Base-by-base conservation (phyloP, 2,329 filamentous ascomycete species). In the Venturiaceae sp. region DNA sequence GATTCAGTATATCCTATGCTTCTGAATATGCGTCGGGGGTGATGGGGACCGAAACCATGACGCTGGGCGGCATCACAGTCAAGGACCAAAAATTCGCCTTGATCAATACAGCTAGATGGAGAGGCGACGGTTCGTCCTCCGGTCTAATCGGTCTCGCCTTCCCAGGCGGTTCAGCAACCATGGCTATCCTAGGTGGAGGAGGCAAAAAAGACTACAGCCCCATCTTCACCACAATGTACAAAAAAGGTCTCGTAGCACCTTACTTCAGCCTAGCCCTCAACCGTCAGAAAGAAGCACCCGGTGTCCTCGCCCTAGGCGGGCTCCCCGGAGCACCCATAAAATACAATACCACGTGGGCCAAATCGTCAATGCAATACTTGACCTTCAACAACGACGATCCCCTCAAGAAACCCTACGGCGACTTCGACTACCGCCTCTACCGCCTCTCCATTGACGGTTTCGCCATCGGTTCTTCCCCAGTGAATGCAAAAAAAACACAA, bases 71-170 rank as follows among this genome's bases (percentile, higher is more conserved):
- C 32, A 55, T 61, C 32, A 59, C 56, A 3, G 57, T 47, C 21
- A 21, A 28, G 21, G 33, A 61, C 39, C 50, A 59, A 26, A 28
- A 36, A 26, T 47, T 61, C 32, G 57, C 33, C 4, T n/a, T 60
- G n/a, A 34, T 60, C n/a, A 33, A 57, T 33, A 28, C 44, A 13
- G 59, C 59, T 7, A 16, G 26, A 11, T 61, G 58, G 57, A 26
- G 34, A 33, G 59, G 59, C 32, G 59, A 61, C 50, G 53, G 41
- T n/a, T 16, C 21, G 2, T 56, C 59, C 16, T 58, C 53, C 19
- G 59, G 59, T 7, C 30, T 61, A 8, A 56, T 60, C 26, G 59
- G 59, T 14, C 33, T 61, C 50, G 47, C 59, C 3, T 61, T 60
- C 53, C 59, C 59, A 3, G 19, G 16, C 32, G 34, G 53, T 21